Evolutionary conservation across 176 grass and related monocot species (phyloP).

Genomic region (Eragrostis curvula): DNA sequence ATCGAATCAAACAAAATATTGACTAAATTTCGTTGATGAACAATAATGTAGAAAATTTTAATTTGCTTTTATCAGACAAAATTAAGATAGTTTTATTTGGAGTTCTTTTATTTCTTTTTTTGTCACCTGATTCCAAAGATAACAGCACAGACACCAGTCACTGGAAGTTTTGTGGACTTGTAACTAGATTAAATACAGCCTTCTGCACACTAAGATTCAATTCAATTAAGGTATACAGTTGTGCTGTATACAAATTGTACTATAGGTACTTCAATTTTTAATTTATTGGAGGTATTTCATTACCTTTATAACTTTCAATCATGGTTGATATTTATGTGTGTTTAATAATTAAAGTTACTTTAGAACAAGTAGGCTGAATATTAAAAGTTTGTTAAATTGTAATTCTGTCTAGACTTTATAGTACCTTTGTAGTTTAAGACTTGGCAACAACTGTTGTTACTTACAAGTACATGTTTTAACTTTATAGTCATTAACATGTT

Average conservation of each 20-base stretch:
- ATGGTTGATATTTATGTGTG: background rate
- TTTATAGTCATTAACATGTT: constrained; percentile 17
- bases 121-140: too few species aligned
- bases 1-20: background rate
- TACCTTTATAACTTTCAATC: constrained; percentile 14
- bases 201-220: constrained; percentile 16
- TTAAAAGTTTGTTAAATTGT: background rate
- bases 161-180: constrained; percentile 4
- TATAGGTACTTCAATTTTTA: constrained; percentile 3
- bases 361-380: background rate
- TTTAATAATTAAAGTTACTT: background rate
- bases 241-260: background rate
- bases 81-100: too few species aligned
- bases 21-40: background rate
- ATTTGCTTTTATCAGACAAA: constrained; percentile 17
- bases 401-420: constrained; percentile 14
- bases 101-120: too few species aligned
- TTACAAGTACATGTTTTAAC: background rate
- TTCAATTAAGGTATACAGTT: constrained; percentile 1
- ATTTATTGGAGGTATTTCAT: background rate
- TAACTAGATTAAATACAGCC: background rate
- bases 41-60: background rate
- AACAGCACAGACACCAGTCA: too few species aligned
- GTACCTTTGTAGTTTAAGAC: background rate
- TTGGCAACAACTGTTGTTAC: background rate